These are phyloP conservation scores for Hypsizygus marmoreus DNA, from an alignment of 768 basidiomycete genomes.

Conservation along the genomic window DNA sequence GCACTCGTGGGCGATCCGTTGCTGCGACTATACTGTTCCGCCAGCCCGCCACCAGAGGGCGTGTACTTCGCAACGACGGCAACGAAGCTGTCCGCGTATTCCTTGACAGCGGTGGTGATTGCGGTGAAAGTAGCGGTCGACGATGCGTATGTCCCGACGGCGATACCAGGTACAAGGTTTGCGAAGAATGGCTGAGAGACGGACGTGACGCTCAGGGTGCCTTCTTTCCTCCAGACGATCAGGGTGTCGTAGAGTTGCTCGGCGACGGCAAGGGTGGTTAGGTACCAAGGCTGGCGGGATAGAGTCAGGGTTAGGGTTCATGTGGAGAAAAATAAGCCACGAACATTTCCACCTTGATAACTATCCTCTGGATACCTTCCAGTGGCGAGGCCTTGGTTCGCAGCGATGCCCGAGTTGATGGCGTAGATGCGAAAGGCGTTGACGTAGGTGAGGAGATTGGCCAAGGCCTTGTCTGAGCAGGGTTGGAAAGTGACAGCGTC, in stretches of 20 bases:
- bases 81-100: slow-evolving; percentile 69
- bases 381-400: slow-evolving; percentile 64
- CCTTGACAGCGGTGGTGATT: slow-evolving; percentile 48
- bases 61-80: slow-evolving; percentile 60
- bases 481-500: slow-evolving; percentile 77
- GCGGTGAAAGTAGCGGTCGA: slow-evolving; percentile 47
- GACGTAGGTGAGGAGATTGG: slow-evolving; percentile 65
- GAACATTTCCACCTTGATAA: slow-evolving; percentile 71
- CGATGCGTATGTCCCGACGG: slow-evolving; percentile 53
- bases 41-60: slow-evolving; percentile 57
- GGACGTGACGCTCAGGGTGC: slow-evolving; percentile 52
- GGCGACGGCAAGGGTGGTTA: slow-evolving; percentile 69
- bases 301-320: slow-evolving; percentile 18
- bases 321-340: slow-evolving; percentile 20
- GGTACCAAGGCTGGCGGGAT: slow-evolving; percentile 66
- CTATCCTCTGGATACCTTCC: slow-evolving; percentile 78
- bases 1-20: slow-evolving; percentile 60
- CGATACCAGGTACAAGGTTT: slow-evolving; percentile 49
- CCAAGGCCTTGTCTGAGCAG: slow-evolving; percentile 74
- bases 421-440: slow-evolving; percentile 73
- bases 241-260: slow-evolving; percentile 78
- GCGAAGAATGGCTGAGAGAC: slow-evolving; percentile 73
- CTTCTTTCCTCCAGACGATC: slow-evolving; percentile 59
- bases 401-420: slow-evolving; percentile 59
- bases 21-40: slow-evolving; percentile 61